Base-by-base conservation (phyloP, 495 filamentous ascomycete genomes). In the Cudoniella acicularis region DNA sequence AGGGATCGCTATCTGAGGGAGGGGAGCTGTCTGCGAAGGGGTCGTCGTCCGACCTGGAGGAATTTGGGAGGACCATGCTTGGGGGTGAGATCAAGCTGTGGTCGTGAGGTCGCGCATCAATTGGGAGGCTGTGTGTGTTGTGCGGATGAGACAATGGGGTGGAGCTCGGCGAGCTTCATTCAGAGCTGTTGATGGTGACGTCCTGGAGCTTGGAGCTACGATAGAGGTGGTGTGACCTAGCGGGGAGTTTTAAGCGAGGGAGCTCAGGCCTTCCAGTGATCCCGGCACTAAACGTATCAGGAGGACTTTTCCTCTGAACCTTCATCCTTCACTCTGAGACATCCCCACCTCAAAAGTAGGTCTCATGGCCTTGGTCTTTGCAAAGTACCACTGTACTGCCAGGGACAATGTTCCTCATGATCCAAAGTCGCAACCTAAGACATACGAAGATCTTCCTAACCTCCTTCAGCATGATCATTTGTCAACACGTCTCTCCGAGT, bases 41-140 rank as follows among this genome's bases (percentile, higher is more conserved):
- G 17, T 54, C 59, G 16, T 27, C 21, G 17, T 36, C 8, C 21
- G 54, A 45, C 1, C 17, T 20, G 27, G 58, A 54, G n/a, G 41
- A 17, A 52, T 64, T 60, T 46, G 57, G 47, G 53, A 68, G 62
- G 25, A 67, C 65, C 65, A 67, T 67, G 18, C 49, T 48, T 36
- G 23, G 2, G 16, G 27, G 13, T 30, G 43, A n/a, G n/a, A n/a
- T n/a, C n/a, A n/a, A n/a, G 43, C 30, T 36, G 30, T 40, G 3
- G 26, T 40, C 18, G 25, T 10, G 30, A 22, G 42, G 36, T 24
- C 16, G 11, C 4, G 17, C 17, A 16, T 16, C 8, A 49, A n/a
- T 23, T 25, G 23, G 42, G 16, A 9, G 25, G 48, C 18, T 0
- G 41, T 16, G 11, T 17, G 24, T 22, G 24, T 10, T 24, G 50